Conservation (phyloP, 352 stramenopile genomes). For the Pythium utonaiense region DNA sequence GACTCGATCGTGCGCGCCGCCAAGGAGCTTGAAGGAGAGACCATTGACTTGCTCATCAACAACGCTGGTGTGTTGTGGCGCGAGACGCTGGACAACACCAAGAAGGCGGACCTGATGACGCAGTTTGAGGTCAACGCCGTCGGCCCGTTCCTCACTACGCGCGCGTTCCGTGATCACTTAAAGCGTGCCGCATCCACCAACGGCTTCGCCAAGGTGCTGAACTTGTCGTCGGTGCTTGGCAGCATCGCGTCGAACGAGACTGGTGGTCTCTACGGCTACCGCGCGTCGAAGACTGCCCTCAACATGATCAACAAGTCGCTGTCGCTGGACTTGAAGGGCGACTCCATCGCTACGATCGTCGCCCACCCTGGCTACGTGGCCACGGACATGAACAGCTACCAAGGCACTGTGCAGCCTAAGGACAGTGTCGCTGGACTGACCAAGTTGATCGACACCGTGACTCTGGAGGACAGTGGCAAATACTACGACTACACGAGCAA, state of each 20-base stretch:
- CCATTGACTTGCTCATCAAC: constrained; percentile 61
- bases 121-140: constrained; percentile 69
- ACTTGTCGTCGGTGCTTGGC: constrained; percentile 45
- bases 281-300: constrained; percentile 59
- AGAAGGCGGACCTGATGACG: constrained; percentile 42
- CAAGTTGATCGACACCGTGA: constrained; percentile 26
- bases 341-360: constrained; percentile 40
- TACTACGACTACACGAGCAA: constrained; percentile 43
- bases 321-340: constrained; percentile 34
- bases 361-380: constrained; percentile 50
- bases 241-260: constrained; percentile 41
- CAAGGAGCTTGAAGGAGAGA: constrained; percentile 32
- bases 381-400: constrained; percentile 40
- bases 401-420: constrained; percentile 25
- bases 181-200: constrained; percentile 19
- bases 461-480: constrained; percentile 37
- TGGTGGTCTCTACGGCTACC: constrained; percentile 56
- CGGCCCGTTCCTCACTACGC: constrained; percentile 55
- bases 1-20: constrained; percentile 33
- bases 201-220: constrained; percentile 30
- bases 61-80: constrained; percentile 47
- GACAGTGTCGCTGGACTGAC: constrained; percentile 34
- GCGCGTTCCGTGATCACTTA: constrained; percentile 40
- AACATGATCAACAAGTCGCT: constrained; percentile 60
- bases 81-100: constrained; percentile 25